A percentile compares a stretch with the other conserved stretches of the same genome.
phyloP scores from a whole-genome alignment of 345 rosid genomes.

The Firmiana major region DNA sequence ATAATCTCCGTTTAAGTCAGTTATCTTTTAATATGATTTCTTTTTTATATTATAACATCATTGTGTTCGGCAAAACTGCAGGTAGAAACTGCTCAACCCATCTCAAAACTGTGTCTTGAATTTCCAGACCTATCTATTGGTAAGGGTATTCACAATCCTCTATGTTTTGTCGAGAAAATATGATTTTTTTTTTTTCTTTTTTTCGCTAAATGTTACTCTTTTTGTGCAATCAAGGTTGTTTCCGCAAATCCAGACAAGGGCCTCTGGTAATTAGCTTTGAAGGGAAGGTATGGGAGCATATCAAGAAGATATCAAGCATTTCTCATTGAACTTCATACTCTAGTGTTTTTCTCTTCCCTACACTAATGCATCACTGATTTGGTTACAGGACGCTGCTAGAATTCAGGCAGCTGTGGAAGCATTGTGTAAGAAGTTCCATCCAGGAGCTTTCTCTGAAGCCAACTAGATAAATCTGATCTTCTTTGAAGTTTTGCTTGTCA shows the following conservation, averaged over 20 bases:
- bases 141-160: conserved; percentile 22
- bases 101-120: conserved; percentile 72
- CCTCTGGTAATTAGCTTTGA: conserved; percentile 53
- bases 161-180: not conserved
- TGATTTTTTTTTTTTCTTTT: not conserved
- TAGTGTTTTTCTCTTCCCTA: not conserved
- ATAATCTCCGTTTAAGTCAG: not conserved
- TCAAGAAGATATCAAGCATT: not conserved
- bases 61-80: conserved; percentile 30
- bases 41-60: not conserved
- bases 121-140: conserved; percentile 80
- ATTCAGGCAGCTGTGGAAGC: conserved; percentile 48
- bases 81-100: conserved; percentile 80
- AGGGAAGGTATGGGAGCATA: conserved; percentile 63
- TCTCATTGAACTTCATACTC: not conserved
- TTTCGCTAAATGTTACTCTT: conserved; percentile 20
- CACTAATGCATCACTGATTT: not conserved
- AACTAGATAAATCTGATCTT: conserved; percentile 17
- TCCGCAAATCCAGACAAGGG: conserved; percentile 71
- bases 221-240: conserved; percentile 46
- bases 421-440: conserved; percentile 50
- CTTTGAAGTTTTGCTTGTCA: not conserved
- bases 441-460: conserved; percentile 40
- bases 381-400: conserved; percentile 51
- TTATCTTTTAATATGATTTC: not conserved